Evolutionary conservation across 345 rosid species (phyloP).

Genomic region (Aurinia saxatilis): DNA sequence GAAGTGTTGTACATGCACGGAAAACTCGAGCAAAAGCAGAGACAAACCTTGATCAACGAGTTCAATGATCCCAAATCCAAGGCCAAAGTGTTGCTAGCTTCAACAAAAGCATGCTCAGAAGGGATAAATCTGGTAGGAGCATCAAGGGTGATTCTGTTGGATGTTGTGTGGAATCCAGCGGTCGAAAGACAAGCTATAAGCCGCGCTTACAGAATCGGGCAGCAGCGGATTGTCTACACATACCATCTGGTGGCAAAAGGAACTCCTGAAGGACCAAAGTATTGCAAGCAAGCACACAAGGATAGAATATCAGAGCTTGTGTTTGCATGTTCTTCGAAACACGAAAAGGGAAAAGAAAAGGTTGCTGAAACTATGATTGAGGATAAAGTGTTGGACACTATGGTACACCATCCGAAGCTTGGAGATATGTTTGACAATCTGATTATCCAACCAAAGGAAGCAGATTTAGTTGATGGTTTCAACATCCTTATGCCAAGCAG

Average conservation of each 20-base stretch:
- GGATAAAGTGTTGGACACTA: conserved; percentile 25
- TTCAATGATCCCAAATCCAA: conserved; percentile 47
- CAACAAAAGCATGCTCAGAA: conserved; percentile 62
- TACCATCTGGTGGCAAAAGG: conserved; percentile 55
- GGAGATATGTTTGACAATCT: conserved; percentile 29
- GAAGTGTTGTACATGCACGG: conserved; percentile 55
- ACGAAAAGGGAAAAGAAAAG: conserved; percentile 24
- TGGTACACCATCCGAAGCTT: conserved; percentile 25
- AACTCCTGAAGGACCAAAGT: conserved; percentile 49
- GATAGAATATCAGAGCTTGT: conserved; percentile 43
- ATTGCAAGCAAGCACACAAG: conserved; percentile 41
- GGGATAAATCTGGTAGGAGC: conserved; percentile 74
- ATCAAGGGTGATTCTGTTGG: conserved; percentile 62
- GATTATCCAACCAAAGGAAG: conserved; percentile 27
- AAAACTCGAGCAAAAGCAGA: conserved; percentile 22
- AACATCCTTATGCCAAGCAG: conserved; percentile 26
- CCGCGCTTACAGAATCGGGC: conserved; percentile 69
- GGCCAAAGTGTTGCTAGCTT: conserved; percentile 60
- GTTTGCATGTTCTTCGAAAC: conserved; percentile 31
- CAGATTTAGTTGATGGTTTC: conserved; percentile 29
- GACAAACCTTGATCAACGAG: conserved; percentile 40
- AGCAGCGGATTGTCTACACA: conserved; percentile 44
- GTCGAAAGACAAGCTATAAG: conserved; percentile 80
- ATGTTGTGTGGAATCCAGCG: conserved; percentile 72
- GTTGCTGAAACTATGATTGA: conserved; percentile 16